Conservation (phyloP, 306 rosid species). For the Rosa persica region DNA sequence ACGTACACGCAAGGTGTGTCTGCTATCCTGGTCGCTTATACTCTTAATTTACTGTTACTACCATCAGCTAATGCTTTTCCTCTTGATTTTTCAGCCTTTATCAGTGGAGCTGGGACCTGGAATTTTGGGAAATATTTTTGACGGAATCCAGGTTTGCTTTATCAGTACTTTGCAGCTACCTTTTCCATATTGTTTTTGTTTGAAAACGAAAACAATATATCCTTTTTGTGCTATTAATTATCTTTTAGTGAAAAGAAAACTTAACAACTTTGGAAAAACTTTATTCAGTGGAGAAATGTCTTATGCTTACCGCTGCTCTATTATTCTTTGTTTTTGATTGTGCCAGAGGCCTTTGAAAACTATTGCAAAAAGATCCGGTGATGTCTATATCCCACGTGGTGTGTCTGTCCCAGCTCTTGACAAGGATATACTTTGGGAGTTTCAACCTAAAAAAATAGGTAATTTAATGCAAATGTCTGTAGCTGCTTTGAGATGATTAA, state of each 20-base stretch:
- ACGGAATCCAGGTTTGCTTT: slow-evolving; percentile 91
- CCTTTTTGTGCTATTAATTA: background rate
- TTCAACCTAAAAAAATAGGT: slow-evolving; percentile 89
- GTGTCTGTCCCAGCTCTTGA: slow-evolving; percentile 97
- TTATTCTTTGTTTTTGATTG: slow-evolving; percentile 3
- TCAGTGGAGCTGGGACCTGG: slow-evolving; percentile 99
- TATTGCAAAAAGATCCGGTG: slow-evolving; percentile 89
- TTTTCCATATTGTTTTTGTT: slow-evolving; percentile 4
- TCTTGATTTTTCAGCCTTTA: slow-evolving; percentile 65
- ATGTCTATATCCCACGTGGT: slow-evolving; percentile 98
- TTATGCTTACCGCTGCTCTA: background rate
- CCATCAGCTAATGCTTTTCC: slow-evolving; percentile 26
- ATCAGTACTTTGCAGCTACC: slow-evolving; percentile 14
- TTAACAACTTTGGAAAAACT: background rate
- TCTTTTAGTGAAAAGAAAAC: background rate
- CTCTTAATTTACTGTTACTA: slow-evolving; percentile 6
- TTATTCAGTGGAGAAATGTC: background rate
- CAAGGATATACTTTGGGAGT: slow-evolving; percentile 95
- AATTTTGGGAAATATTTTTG: slow-evolving; percentile 94
- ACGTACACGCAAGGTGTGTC: slow-evolving; percentile 82
- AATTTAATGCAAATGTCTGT: slow-evolving; percentile 18
- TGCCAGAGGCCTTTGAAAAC: slow-evolving; percentile 96
- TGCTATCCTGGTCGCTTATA: slow-evolving; percentile 3
- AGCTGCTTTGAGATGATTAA: background rate
- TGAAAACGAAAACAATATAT: background rate